Evolutionary conservation across 192 early-diverging fungal genomes (phyloP), one percentile per base, ranked within the genome.

Genomic region (Coemansia sp.): DNA sequence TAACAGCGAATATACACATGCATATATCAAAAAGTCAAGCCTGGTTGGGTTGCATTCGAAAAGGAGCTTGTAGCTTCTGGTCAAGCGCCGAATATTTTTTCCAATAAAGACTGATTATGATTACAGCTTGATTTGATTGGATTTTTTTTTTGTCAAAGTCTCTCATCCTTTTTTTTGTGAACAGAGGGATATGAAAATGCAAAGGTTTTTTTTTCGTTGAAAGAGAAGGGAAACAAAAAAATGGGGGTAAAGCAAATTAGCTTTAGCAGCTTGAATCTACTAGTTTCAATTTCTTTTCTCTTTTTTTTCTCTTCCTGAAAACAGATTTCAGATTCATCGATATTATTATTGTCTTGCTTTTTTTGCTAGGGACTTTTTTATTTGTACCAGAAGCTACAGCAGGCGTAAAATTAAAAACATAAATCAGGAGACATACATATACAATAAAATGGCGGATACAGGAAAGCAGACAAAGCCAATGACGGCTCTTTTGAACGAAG

Each of bases 401-500:
- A 7, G 49, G 18, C n/a, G n/a, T n/a, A n/a, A n/a, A 50, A 50
- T 50, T 22, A 50, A 50, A 7, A 50, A 22, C 18, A 49, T 50
- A 28, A 57, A 63, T 25, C 38, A 7, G 52, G 57, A 55, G 30
- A 5, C 22, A 25, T 18, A 42, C 8, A 20, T 17, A 40, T 60
- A 36, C 5, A 25, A 8, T 54, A 48, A 30, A 60, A 71, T 64
- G 63, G 63, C 70, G n/a, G 64, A 56, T 29, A 29, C 55, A 6
- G 56, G 48, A 22, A 83, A 73, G 56, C 54, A 74, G 59, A 49
- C 80, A 61, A 83, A 83, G 72, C 76, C 76, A 30, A 78, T 83
- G 72, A 79, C 76, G 38, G 66, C 81, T 31, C 76, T 83, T 4
- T 69, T 75, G 25, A 71, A 75, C 29, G 76, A 75, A 4, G 69